A percentile compares a stretch with the other conserved stretches of the same genome.
Evolutionary conservation across 495 filamentous ascomycete genomes (phyloP).

Genomic region (Ascodesmis nigricans): DNA sequence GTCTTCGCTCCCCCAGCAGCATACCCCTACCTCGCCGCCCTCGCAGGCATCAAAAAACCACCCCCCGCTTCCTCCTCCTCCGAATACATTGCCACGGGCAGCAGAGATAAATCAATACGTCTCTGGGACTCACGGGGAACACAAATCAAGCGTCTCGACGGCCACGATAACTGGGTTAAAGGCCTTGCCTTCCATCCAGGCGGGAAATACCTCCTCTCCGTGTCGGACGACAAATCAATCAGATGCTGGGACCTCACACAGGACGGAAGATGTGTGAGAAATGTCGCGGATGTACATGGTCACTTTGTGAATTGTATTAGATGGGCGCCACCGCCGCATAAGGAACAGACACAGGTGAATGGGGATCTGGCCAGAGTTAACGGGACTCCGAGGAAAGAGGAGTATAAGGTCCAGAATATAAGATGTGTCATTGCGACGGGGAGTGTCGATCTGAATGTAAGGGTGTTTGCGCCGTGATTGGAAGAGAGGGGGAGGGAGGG

Average conservation of each 20-base stretch:
- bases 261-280: conserved; percentile 76
- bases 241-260: conserved; percentile 89
- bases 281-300: conserved; percentile 51
- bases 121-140: conserved; percentile 77
- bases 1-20: conserved; percentile 62
- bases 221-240: conserved; percentile 75
- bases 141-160: conserved; percentile 64
- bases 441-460: conserved; percentile 37
- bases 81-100: conserved; percentile 81
- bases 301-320: conserved; percentile 75
- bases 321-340: conserved; percentile 68
- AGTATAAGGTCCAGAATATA: conserved; percentile 25
- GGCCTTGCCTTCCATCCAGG: conserved; percentile 78
- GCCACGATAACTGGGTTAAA: conserved; percentile 94
- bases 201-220: conserved; percentile 74
- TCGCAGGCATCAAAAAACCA: conserved; percentile 71
- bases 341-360: conserved; percentile 31
- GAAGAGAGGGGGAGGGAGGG: background rate
- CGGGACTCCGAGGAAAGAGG: conserved; percentile 31
- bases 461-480: conserved; percentile 31
- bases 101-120: conserved; percentile 75
- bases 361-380: conserved; percentile 33
- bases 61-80: conserved; percentile 49
- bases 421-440: conserved; percentile 42
- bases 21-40: conserved; percentile 50